Evolutionary conservation across 805 yeast genomes (phyloP).

Genomic region (Ogataea kodamae): DNA sequence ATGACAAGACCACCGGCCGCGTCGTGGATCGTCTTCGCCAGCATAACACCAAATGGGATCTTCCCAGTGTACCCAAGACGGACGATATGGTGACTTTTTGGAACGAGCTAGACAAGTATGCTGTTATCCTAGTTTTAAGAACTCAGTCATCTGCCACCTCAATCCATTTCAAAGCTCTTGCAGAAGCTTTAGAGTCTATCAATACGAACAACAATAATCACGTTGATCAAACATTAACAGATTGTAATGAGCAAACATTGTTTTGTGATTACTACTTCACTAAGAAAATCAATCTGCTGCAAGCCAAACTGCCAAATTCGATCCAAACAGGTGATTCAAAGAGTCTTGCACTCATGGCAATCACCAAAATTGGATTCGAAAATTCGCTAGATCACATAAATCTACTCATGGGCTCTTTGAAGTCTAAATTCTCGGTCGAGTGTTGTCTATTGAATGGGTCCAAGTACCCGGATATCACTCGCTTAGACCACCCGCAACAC

Average conservation of each 20-base stretch:
- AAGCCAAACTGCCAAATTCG: conserved; percentile 5
- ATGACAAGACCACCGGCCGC: conserved; percentile 6
- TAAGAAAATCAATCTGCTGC: conserved; percentile 6
- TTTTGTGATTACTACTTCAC: conserved; percentile 22
- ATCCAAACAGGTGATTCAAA: conserved; percentile 3
- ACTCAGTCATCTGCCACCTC: conserved; percentile 12
- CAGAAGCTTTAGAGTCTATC: conserved; percentile 18
- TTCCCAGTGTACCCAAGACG: not conserved
- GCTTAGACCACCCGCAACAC: conserved; percentile 8
- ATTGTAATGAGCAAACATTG: conserved; percentile 22
- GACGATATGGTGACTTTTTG: conserved; percentile 3
- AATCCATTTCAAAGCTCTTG: conserved; percentile 16
- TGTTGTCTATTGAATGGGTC: conserved; percentile 25
- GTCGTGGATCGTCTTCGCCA: conserved; percentile 10
- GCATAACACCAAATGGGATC: not conserved
- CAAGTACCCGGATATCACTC: conserved; percentile 22
- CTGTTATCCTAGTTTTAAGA: conserved; percentile 19
- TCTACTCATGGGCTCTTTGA: conserved; percentile 3
- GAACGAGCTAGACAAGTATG: conserved; percentile 17
- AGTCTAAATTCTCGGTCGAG: conserved; percentile 11
- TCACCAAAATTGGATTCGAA: conserved; percentile 19
- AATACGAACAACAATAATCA: conserved; percentile 16
- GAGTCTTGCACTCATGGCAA: conserved; percentile 11
- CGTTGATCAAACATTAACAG: conserved; percentile 8
- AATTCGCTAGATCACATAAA: conserved; percentile 11